Evolutionary conservation across 2,329 filamentous ascomycete species (phyloP).

Genomic region (Alternaria postmessia): DNA sequence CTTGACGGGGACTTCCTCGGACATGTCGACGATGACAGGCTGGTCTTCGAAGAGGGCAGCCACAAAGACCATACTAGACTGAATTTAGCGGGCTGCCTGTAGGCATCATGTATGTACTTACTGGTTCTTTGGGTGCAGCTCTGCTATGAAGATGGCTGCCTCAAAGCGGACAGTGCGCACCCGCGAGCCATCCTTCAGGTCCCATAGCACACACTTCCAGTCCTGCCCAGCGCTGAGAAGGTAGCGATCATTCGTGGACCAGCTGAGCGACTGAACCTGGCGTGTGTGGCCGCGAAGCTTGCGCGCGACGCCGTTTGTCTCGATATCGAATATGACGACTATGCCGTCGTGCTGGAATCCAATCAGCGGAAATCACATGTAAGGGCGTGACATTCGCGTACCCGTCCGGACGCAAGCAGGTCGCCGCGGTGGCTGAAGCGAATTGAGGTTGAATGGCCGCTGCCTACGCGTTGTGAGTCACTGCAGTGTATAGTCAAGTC

Average conservation of each 20-base stretch:
- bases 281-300: conserved; percentile 93
- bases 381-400: conserved; percentile 49
- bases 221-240: conserved; percentile 92
- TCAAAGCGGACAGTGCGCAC: conserved; percentile 89
- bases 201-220: conserved; percentile 97
- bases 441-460: conserved; percentile 70
- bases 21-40: conserved; percentile 85
- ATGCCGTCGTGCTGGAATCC: conserved; percentile 75
- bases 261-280: conserved; percentile 93
- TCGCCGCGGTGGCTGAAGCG: conserved; percentile 96
- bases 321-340: conserved; percentile 94
- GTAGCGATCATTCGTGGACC: conserved; percentile 91
- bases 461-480: conserved; percentile 54
- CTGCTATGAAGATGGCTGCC: conserved; percentile 93
- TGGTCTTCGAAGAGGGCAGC: conserved; percentile 94
- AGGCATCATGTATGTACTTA: conserved; percentile 53
- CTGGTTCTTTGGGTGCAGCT: conserved; percentile 91
- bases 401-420: conserved; percentile 90
- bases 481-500: conserved; percentile 59
- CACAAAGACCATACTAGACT: conserved; percentile 77
- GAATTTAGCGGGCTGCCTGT: conserved; percentile 12
- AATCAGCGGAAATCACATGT: conserved; percentile 30
- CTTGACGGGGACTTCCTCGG: conserved; percentile 73
- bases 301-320: conserved; percentile 94
- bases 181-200: conserved; percentile 75